Percentiles rank a stretch among this genome's conserved stretches.
Conservation (phyloP, 1,284 basidiomycete species). For the Singerocomus rubriflavus region DNA sequence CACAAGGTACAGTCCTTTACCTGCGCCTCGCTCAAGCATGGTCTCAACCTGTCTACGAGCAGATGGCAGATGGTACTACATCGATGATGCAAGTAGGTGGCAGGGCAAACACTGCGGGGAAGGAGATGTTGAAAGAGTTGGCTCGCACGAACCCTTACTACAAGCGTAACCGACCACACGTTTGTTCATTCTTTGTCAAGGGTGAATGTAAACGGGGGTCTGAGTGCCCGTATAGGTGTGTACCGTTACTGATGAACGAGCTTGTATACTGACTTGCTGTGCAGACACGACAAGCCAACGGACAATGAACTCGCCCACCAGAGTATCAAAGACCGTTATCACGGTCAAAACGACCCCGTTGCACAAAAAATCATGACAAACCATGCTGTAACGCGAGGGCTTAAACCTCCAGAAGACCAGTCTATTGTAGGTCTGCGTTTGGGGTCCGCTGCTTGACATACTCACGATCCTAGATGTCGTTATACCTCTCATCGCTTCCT, state of each 20-base stretch:
- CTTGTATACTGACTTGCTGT: constrained; percentile 1
- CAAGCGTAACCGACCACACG: constrained; percentile 91
- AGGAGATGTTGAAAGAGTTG: constrained; percentile 94
- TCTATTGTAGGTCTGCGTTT: constrained; percentile 62
- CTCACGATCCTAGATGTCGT: constrained; percentile 66
- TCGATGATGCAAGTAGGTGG: constrained; percentile 63
- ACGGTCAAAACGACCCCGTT: constrained; percentile 88
- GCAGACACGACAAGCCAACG: constrained; percentile 83
- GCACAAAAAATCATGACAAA: constrained; percentile 81
- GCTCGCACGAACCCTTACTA: constrained; percentile 95
- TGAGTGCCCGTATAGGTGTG: constrained; percentile 87
- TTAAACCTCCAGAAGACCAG: constrained; percentile 87
- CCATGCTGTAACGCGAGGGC: constrained; percentile 74
- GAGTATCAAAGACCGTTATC: constrained; percentile 89
- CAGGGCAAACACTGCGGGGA: constrained; percentile 74
- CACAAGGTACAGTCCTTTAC: constrained; percentile 55
- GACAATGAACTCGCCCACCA: constrained; percentile 86
- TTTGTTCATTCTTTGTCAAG: constrained; percentile 96
- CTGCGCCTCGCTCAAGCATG: neutral
- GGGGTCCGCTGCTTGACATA: neutral
- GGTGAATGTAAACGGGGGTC: constrained; percentile 90
- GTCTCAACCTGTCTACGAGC: constrained; percentile 3
- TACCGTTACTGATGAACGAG: constrained; percentile 3
- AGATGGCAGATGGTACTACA: constrained; percentile 66
- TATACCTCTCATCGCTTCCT: constrained; percentile 88